phyloP scores from a whole-genome alignment of 768 basidiomycete genomes.

The Collybiopsis confluens region DNA sequence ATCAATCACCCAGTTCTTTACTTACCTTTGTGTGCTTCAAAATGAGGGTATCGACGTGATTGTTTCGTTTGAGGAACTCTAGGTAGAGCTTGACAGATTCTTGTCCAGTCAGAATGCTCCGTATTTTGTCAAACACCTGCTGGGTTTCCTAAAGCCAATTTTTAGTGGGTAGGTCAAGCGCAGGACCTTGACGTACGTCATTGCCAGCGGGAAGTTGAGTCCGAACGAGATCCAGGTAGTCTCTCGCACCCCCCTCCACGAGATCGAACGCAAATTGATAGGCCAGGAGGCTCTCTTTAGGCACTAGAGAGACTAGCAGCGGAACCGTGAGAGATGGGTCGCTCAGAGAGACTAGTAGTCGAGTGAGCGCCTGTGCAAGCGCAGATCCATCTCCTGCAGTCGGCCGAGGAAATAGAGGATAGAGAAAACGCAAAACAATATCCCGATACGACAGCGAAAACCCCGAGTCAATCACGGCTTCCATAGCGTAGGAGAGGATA shows the following conservation, averaged over 20 bases:
- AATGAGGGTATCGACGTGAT: slow-evolving; percentile 87
- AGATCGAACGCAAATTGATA: slow-evolving; percentile 97
- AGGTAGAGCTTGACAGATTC: slow-evolving; percentile 91
- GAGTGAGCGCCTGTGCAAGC: slow-evolving; percentile 78
- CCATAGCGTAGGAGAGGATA: slow-evolving; percentile 87
- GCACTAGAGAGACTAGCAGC: slow-evolving; percentile 67
- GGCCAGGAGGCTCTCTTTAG: slow-evolving; percentile 69
- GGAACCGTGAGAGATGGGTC: slow-evolving; percentile 75
- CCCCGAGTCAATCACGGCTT: slow-evolving; percentile 85
- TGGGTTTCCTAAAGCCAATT: slow-evolving; percentile 45
- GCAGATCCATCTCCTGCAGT: slow-evolving; percentile 67
- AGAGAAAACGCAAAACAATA: slow-evolving; percentile 71
- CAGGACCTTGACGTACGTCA: slow-evolving; percentile 37
- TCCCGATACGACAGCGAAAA: slow-evolving; percentile 85
- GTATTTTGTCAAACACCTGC: slow-evolving; percentile 67
- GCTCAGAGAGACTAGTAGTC: slow-evolving; percentile 85
- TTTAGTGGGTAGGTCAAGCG: slow-evolving; percentile 9
- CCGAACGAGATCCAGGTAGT: slow-evolving; percentile 79
- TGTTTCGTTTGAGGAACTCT: slow-evolving; percentile 93
- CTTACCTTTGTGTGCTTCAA: slow-evolving; percentile 87
- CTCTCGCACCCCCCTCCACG: slow-evolving; percentile 90
- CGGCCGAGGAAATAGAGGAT: slow-evolving; percentile 82
- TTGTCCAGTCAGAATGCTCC: slow-evolving; percentile 83
- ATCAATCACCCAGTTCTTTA: not conserved
- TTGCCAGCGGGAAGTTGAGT: slow-evolving; percentile 65